Evolutionary conservation across 257 asterid species (phyloP), one percentile per base, ranked within the genome.

Genomic region (Solanum pinnatisectum): DNA sequence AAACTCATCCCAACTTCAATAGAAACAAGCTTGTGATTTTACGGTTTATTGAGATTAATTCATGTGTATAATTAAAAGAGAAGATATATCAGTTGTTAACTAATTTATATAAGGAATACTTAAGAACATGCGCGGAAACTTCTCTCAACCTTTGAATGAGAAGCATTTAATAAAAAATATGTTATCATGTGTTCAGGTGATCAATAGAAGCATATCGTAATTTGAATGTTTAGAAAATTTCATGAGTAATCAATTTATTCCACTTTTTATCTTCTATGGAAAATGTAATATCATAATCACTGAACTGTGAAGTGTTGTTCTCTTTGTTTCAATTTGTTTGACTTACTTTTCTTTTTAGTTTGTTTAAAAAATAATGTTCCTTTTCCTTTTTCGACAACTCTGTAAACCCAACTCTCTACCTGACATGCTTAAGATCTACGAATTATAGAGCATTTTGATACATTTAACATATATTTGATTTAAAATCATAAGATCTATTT

Each of bases 211-310:
- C 3, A 72, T 2, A 30, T 30, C 6, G 23, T 30, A 14, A 13
- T 68, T 68, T 7, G 11, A 68, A 2, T 14, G 39, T 68, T 5
- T 27, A 0, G 0, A n/a, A 32, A 70, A 14, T 15, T 27, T 70
- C 1, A 3, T 15, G 5, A 0, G 2, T 30, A 3, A 70, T 70
- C 6, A 6, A 30, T 32, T 15, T 30, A 7, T 30, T 1, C 5
- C 0, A 0, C 23, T 0, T 70, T 8, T 14, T 27, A 0, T 71
- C 8, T 71, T 35, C 1, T 18, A 0, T 70, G 23, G 0, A 70
- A 15, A 14, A 3, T 30, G 23, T 30, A 13, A 30, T 30, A 14
- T 6, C 12, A 30, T 7, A 16, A 70, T 30, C 1, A 30, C 3
- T 30, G 2, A 25, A 30, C 1, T 30, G 23, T 15, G 10, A 0